Evolutionary conservation across 2,329 filamentous ascomycete species (phyloP).

Genomic region (Mycogone perniciosa): DNA sequence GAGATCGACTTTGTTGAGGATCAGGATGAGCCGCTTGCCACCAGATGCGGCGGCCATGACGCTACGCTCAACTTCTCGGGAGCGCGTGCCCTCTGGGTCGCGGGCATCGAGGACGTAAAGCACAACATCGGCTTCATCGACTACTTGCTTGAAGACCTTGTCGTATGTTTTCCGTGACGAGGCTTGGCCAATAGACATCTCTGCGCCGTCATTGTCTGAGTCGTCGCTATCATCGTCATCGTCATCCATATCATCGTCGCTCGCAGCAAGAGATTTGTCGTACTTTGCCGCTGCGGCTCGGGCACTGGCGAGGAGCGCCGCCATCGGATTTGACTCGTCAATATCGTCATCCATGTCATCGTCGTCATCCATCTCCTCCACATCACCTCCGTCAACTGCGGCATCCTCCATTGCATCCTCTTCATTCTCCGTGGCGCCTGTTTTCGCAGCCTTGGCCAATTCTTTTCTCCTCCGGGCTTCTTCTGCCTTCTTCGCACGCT

Average conservation of each 20-base stretch:
- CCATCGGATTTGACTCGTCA: conserved; percentile 79
- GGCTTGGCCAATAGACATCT: conserved; percentile 46
- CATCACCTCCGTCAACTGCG: conserved; percentile 43
- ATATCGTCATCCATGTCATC: conserved; percentile 50
- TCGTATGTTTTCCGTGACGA: conserved; percentile 82
- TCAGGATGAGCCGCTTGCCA: conserved; percentile 80
- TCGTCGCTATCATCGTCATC: conserved; percentile 37
- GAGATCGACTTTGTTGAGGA: conserved; percentile 94
- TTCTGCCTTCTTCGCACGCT: conserved; percentile 71
- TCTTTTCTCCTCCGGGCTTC: conserved; percentile 66
- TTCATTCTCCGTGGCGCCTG: conserved; percentile 39
- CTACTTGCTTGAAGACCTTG: conserved; percentile 91
- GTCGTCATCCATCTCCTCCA: conserved; percentile 44
- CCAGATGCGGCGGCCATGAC: conserved; percentile 82
- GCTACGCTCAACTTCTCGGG: conserved; percentile 81
- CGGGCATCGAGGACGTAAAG: conserved; percentile 90
- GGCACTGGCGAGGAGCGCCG: conserved; percentile 81
- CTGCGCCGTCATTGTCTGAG: conserved; percentile 50
- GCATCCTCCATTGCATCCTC: conserved; percentile 41
- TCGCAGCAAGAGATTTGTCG: conserved; percentile 57
- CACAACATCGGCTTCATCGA: conserved; percentile 82
- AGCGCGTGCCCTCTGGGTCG: conserved; percentile 85
- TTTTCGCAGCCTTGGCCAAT: conserved; percentile 61
- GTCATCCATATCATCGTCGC: conserved; percentile 41
- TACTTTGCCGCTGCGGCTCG: conserved; percentile 71